A percentile compares a stretch with the other conserved stretches of the same genome.
Evolutionary conservation across 23 red algal species (phyloP).

Genomic region (Cyanidiococcus yangmingshanensis): DNA sequence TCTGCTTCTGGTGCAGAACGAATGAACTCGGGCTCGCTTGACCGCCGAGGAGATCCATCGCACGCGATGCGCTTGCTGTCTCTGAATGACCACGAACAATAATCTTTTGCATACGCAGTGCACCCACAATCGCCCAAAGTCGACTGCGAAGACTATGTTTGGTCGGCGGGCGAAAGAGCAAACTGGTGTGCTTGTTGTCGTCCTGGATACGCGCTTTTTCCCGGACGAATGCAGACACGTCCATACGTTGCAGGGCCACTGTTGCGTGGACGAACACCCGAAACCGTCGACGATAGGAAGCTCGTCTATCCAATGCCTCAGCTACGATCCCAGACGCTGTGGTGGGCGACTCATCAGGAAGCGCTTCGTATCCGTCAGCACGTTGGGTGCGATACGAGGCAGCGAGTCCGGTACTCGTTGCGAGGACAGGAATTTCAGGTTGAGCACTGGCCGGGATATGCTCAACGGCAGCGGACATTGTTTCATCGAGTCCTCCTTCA

Average conservation of each 20-base stretch:
- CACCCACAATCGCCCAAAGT: background rate
- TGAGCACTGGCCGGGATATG: background rate
- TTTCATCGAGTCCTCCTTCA: background rate
- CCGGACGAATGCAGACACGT: background rate
- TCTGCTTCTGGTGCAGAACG: background rate
- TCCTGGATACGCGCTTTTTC: background rate
- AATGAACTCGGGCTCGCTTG: background rate
- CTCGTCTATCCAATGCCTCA: background rate
- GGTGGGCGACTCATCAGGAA: background rate
- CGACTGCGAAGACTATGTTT: background rate
- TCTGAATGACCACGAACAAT: background rate
- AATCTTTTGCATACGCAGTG: background rate
- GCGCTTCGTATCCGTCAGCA: background rate
- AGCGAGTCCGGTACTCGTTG: background rate
- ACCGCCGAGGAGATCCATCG: background rate
- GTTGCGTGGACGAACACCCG: background rate
- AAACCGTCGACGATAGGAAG: background rate
- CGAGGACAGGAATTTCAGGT: too few relatives aligned
- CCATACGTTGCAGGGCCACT: conserved; percentile 10
- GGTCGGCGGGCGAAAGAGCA: background rate
- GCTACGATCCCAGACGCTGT: background rate
- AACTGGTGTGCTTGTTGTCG: background rate
- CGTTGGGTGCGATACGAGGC: background rate
- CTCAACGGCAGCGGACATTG: background rate
- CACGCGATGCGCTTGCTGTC: background rate